Conservation (phyloP, 139 green algal genomes). For the Zygnema circumcarinatum region DNA sequence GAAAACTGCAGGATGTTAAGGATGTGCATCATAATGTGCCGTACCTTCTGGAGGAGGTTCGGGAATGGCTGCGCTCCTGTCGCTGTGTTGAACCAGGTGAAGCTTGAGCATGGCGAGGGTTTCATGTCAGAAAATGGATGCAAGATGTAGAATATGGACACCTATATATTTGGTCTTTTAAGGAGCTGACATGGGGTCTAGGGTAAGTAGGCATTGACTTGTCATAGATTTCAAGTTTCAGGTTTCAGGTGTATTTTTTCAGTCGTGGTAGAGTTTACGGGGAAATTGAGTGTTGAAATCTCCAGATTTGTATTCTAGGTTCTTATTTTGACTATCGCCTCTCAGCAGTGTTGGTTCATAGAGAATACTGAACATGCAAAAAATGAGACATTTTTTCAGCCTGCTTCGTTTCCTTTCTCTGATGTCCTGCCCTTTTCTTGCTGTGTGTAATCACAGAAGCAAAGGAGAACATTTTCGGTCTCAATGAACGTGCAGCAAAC, state of each 20-base stretch:
- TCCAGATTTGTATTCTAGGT: neutral
- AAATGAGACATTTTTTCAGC: too few relatives aligned
- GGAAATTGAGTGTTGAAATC: too few relatives aligned
- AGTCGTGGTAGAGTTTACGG: neutral
- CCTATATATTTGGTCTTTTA: neutral
- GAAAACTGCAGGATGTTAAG: neutral
- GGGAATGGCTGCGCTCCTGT: conserved; percentile 36
- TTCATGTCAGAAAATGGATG: neutral
- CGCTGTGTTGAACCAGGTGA: conserved; percentile 18
- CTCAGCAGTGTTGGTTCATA: neutral
- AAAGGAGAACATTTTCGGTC: conserved; percentile 18
- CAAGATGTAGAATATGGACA: neutral
- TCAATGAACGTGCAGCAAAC: conserved; percentile 13
- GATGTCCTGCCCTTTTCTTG: neutral
- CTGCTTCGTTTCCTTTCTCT: too few relatives aligned
- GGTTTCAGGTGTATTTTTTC: too few relatives aligned
- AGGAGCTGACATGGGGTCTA: neutral
- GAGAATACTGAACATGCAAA: neutral
- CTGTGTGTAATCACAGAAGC: neutral
- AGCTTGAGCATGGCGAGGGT: neutral
- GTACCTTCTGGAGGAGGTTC: neutral
- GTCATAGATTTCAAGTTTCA: neutral
- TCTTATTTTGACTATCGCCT: neutral
- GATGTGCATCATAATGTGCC: conserved; percentile 9
- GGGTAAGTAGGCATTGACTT: neutral